Conservation (phyloP, 176 grass and related monocot species). For the Aegilops speltoides region DNA sequence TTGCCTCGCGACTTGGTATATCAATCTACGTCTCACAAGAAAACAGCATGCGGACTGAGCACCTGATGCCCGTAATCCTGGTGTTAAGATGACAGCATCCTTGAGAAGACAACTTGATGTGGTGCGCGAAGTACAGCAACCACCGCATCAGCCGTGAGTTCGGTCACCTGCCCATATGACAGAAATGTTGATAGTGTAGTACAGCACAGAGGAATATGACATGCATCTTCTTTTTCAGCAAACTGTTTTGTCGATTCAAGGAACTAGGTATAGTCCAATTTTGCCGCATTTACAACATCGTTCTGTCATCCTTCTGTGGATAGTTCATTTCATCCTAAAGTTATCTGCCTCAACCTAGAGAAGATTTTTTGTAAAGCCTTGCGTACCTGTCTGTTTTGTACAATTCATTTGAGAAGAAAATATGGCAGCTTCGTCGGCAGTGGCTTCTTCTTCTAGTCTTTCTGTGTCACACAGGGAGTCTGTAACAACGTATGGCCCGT, state of each 20-base stretch:
- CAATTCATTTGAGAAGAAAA: conserved; percentile 2
- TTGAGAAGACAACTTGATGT: conserved; percentile 4
- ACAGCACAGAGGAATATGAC: conserved; percentile 26
- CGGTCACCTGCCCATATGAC: neutral
- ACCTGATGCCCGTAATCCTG: neutral
- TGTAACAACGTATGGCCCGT: too few relatives aligned
- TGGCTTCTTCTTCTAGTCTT: too few relatives aligned
- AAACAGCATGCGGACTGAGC: conserved; percentile 93
- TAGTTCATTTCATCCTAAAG: conserved; percentile 16
- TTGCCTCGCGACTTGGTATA: conserved; percentile 80
- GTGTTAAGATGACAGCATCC: neutral
- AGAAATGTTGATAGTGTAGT: conserved; percentile 20
- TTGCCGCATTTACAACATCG: conserved; percentile 15
- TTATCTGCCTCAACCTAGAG: conserved; percentile 6
- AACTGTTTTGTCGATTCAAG: neutral
- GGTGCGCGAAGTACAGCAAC: conserved; percentile 40
- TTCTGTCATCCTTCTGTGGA: conserved; percentile 4
- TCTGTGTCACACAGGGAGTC: too few relatives aligned
- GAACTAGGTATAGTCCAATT: conserved; percentile 41
- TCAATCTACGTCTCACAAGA: conserved; percentile 68
- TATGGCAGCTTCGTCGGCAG: too few relatives aligned
- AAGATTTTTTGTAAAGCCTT: neutral
- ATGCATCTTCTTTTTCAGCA: neutral
- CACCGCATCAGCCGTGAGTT: conserved; percentile 26
- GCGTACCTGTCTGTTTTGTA: conserved; percentile 7